A percentile compares a stretch with the other conserved stretches of the same genome.
Conservation (phyloP, 257 asterid species). For the Gardenia jasminoides region DNA sequence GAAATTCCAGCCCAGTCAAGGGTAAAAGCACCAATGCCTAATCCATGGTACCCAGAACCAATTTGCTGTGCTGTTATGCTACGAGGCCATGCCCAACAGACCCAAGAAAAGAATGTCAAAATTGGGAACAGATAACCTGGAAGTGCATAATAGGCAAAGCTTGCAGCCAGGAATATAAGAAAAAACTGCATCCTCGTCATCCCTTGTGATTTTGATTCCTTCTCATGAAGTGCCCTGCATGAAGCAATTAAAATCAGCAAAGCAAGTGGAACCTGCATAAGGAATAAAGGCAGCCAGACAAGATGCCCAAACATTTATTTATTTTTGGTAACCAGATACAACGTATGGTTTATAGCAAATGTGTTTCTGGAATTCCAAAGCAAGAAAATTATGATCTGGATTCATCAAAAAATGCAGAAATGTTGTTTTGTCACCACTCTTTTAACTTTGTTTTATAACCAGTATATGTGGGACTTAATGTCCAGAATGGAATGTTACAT, state of each 20-base stretch:
- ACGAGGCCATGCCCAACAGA: slow-evolving; percentile 91
- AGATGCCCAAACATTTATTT: neutral
- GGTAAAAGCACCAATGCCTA: slow-evolving; percentile 97
- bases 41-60: slow-evolving; percentile 94
- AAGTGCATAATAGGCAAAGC: slow-evolving; percentile 74
- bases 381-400: slow-evolving; percentile 23
- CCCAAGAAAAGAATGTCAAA: slow-evolving; percentile 95
- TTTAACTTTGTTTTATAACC: neutral
- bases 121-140: slow-evolving; percentile 92
- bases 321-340: too few relatives aligned
- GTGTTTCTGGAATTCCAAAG: slow-evolving; percentile 18
- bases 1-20: slow-evolving; percentile 99
- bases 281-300: neutral
- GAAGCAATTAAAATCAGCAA: neutral
- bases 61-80: slow-evolving; percentile 96
- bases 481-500: neutral
- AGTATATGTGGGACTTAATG: neutral
- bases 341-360: neutral
- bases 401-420: slow-evolving; percentile 21
- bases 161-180: slow-evolving; percentile 65
- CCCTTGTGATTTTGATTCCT: slow-evolving; percentile 61
- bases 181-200: slow-evolving; percentile 85
- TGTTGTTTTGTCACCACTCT: neutral
- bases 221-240: slow-evolving; percentile 95
- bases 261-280: neutral